Evolutionary conservation across 1,284 basidiomycete species (phyloP).

Genomic region (Blastosporella zonata): DNA sequence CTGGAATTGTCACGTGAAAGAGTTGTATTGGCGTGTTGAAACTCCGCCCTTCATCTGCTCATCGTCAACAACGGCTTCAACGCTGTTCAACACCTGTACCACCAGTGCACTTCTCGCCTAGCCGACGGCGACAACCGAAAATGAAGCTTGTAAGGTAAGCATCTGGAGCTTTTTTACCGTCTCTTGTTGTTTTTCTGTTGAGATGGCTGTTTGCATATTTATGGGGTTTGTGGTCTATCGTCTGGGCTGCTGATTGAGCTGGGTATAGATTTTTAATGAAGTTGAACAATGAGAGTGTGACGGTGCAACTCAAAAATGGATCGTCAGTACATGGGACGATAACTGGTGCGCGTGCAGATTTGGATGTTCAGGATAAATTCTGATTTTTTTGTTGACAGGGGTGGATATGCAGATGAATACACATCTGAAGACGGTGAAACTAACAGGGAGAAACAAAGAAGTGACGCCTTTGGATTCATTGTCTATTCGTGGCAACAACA

Average conservation of each 20-base stretch:
- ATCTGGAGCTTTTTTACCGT: neutral
- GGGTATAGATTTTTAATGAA: slow-evolving; percentile 93
- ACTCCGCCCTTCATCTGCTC: slow-evolving; percentile 15
- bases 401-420: slow-evolving; percentile 99
- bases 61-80: neutral
- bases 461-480: slow-evolving; percentile 80
- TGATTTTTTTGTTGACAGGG: slow-evolving; percentile 42
- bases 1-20: neutral
- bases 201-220: slow-evolving; percentile 10
- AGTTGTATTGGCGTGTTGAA: slow-evolving; percentile 4
- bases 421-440: slow-evolving; percentile 94
- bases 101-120: slow-evolving; percentile 1
- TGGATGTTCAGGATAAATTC: slow-evolving; percentile 3
- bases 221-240: neutral
- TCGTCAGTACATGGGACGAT: slow-evolving; percentile 96
- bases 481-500: slow-evolving; percentile 90
- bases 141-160: slow-evolving; percentile 48
- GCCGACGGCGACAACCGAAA: slow-evolving; percentile 1
- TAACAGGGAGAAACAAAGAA: slow-evolving; percentile 88
- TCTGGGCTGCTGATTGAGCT: slow-evolving; percentile 13
- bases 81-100: neutral
- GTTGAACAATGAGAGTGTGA: slow-evolving; percentile 99
- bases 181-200: neutral
- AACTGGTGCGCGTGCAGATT: slow-evolving; percentile 62
- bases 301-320: slow-evolving; percentile 98